Conservation (phyloP, 257 asterid genomes). For the Eustoma russellianum region DNA sequence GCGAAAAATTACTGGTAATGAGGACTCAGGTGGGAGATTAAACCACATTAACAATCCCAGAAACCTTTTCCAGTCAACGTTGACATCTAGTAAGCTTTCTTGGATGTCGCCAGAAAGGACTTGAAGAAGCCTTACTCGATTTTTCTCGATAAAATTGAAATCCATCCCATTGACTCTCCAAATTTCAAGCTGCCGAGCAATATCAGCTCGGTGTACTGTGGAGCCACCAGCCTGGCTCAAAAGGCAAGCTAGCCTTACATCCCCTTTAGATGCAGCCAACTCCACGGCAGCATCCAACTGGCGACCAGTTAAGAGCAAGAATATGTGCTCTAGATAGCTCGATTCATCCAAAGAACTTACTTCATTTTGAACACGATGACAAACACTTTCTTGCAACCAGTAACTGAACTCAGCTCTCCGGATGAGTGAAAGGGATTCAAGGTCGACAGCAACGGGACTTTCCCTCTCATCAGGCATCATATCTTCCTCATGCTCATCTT, state of each 20-base stretch:
- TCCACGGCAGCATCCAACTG: conserved; percentile 88
- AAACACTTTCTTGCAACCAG: conserved; percentile 96
- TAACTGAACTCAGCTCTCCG: conserved; percentile 85
- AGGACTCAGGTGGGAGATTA: conserved; percentile 55
- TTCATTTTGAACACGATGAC: conserved; percentile 85
- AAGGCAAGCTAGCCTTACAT: conserved; percentile 85
- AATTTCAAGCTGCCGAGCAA: conserved; percentile 65
- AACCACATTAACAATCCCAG: conserved; percentile 95
- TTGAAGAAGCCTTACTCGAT: conserved; percentile 71
- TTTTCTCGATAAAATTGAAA: conserved; percentile 76
- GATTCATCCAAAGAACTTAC: conserved; percentile 59
- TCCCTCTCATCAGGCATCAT: conserved; percentile 60
- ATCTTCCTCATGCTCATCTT: conserved; percentile 65
- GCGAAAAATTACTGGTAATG: conserved; percentile 1
- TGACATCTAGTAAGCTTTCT: conserved; percentile 51
- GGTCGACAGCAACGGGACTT: conserved; percentile 55
- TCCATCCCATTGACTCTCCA: conserved; percentile 96
- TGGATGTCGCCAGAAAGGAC: conserved; percentile 89
- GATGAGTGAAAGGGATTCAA: conserved; percentile 71
- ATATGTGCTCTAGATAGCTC: conserved; percentile 67
- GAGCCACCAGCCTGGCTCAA: conserved; percentile 95
- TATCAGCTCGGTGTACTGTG: conserved; percentile 47
- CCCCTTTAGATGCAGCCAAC: conserved; percentile 93
- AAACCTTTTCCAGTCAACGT: conserved; percentile 96
- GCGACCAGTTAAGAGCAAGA: conserved; percentile 88